Conservation (phyloP, 768 basidiomycete genomes). For the Trametes gibbosa region DNA sequence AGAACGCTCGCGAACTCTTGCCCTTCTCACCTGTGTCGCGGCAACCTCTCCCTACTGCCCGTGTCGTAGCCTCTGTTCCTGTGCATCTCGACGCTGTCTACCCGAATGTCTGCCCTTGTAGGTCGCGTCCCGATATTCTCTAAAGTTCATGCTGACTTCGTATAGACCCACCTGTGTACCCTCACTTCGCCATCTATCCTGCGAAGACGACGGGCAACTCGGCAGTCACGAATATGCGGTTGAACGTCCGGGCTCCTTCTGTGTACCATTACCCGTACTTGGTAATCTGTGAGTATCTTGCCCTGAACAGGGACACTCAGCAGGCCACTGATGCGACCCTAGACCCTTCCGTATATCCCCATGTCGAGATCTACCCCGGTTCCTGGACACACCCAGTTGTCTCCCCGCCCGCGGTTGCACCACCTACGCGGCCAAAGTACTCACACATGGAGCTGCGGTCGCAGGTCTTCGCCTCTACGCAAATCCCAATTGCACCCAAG, state of each 20-base stretch:
- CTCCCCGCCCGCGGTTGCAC: not conserved
- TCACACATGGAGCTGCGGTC: not conserved
- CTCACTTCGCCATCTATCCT: conserved; percentile 28
- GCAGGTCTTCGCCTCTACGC: not conserved
- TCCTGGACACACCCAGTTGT: not conserved
- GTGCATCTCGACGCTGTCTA: conserved; percentile 17
- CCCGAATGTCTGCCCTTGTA: conserved; percentile 25
- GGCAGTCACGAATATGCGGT: not conserved
- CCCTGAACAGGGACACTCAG: not conserved
- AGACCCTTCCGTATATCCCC: conserved; percentile 29
- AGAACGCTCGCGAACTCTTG: conserved; percentile 17
- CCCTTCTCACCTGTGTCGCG: conserved; percentile 20
- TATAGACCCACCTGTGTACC: conserved; percentile 28
- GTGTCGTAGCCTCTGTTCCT: conserved; percentile 1
- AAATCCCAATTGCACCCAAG: not conserved
- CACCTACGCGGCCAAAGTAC: not conserved
- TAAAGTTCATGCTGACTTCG: not conserved
- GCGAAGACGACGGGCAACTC: not conserved
- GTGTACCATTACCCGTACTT: conserved; percentile 8
- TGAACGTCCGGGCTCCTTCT: not conserved
- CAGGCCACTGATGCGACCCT: not conserved
- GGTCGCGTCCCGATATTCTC: not conserved
- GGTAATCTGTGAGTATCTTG: conserved; percentile 13
- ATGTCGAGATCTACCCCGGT: conserved; percentile 29
- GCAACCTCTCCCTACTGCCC: conserved; percentile 9